phyloP scores from a whole-genome alignment of 169 alveolate species.

The Plasmodium fragile region DNA sequence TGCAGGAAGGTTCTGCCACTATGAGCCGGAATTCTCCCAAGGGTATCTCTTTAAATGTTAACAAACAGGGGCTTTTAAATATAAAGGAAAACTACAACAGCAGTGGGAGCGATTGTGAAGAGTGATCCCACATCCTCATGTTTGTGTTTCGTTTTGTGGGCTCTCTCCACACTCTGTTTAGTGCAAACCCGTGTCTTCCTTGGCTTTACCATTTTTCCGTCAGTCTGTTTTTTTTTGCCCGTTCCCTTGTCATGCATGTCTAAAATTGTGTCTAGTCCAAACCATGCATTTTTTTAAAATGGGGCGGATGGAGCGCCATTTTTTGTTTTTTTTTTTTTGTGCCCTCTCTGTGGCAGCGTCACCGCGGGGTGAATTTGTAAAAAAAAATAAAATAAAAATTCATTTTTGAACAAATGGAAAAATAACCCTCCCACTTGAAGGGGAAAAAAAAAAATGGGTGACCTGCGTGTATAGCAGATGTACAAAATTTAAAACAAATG shows the following conservation, averaged over 20 bases:
- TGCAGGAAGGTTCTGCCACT: background rate
- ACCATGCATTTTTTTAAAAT: background rate
- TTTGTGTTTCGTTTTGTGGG: background rate
- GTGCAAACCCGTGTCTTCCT: background rate
- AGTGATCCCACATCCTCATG: background rate
- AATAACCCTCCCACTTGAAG: background rate
- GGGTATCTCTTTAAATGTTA: slow-evolving; percentile 25
- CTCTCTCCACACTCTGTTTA: background rate
- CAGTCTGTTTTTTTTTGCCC: background rate
- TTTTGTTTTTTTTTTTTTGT: background rate
- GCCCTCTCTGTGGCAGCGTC: background rate
- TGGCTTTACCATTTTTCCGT: background rate
- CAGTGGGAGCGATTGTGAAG: slow-evolving; percentile 12
- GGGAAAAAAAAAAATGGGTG: background rate
- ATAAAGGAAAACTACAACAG: slow-evolving; percentile 44
- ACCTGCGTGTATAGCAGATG: background rate
- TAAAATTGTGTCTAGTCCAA: background rate
- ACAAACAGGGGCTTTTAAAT: slow-evolving; percentile 50
- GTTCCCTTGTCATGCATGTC: background rate
- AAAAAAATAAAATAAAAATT: background rate
- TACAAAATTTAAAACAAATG: background rate
- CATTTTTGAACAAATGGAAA: background rate
- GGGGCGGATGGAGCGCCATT: background rate
- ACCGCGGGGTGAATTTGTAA: background rate
- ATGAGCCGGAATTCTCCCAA: background rate